Evolutionary conservation across 768 basidiomycete species (phyloP).

Genomic region (Tubosaeta brunneosetosa): DNA sequence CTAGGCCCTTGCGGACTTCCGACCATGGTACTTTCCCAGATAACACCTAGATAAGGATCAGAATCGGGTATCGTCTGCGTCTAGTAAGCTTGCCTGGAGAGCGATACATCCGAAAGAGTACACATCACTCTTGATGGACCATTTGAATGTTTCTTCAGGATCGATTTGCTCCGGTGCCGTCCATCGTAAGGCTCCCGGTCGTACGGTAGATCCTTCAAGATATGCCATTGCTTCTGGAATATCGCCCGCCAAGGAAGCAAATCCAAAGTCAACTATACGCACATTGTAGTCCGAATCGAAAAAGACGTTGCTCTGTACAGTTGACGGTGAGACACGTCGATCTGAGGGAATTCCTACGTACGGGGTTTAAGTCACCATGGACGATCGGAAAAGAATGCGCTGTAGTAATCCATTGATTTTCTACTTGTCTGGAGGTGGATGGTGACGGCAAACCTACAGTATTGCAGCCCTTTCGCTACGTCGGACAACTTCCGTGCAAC

Average conservation of each 20-base stretch:
- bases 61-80: not conserved
- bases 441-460: not conserved
- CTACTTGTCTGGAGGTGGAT: no score
- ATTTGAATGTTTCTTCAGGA: not conserved
- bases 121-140: not conserved
- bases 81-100: not conserved
- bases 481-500: slow-evolving; percentile 7
- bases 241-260: not conserved
- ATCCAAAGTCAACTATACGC: not conserved
- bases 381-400: no score
- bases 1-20: not conserved
- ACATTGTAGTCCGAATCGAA: not conserved
- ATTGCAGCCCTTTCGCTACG: not conserved
- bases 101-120: not conserved
- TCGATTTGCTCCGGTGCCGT: not conserved
- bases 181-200: not conserved
- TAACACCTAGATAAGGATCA: not conserved
- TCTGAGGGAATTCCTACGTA: no score
- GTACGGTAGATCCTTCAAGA: not conserved
- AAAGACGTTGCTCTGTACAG: no score
- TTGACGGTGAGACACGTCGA: no score
- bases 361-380: no score
- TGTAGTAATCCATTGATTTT: no score
- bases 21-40: not conserved
- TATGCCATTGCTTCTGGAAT: not conserved